Evolutionary conservation across 208 protist species (phyloP), one percentile per base, ranked within the genome.

Genomic region (Porcisia hertigi): DNA sequence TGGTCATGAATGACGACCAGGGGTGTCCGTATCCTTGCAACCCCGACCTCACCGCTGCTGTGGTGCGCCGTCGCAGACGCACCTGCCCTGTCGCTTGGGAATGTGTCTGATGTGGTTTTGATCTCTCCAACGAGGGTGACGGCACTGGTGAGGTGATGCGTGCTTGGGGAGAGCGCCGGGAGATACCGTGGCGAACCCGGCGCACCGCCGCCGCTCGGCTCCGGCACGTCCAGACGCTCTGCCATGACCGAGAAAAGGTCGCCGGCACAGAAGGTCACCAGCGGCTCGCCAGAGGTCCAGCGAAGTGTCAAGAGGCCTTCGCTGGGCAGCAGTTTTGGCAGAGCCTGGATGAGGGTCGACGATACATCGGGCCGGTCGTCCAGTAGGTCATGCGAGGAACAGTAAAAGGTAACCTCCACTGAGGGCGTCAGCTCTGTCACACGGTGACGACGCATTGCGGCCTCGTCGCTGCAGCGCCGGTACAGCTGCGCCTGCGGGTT

Each of bases 391-490:
- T 63, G 66, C 30, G 74, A 34, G 20, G 69, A 72, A 54, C 43
- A 25, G 62, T 77, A 77, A 55, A 79, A 83, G 18, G 73, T 34
- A 1, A 76, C 76, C 18, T 2, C 41, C 23, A 86, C 80, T 12
- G 71, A 88, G 14, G 86, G 86, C 39, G 86, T 88, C 60, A 90
- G 64, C 79, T 87, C 81, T 0, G 78, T 84, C 53, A 76, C 55
- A 55, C 77, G 75, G 62, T 86, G 86, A 5, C 83, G 86, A 45
- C 73, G 77, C 77, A 81, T 45, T 1, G 80, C 88, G 18, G 81
- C 77, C 65, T 90, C 86, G 77, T 86, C 79, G 62, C 81, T 84
- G 69, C 86, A 90, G 23, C 84, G 80, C 54, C 88, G 62, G 75
- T 90, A 90, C 23, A 90, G 71, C 84, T 88, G 86, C 43, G 49